Base-by-base conservation (phyloP, 1,139 yeast genomes). In the Taiozyma sp. region DNA sequence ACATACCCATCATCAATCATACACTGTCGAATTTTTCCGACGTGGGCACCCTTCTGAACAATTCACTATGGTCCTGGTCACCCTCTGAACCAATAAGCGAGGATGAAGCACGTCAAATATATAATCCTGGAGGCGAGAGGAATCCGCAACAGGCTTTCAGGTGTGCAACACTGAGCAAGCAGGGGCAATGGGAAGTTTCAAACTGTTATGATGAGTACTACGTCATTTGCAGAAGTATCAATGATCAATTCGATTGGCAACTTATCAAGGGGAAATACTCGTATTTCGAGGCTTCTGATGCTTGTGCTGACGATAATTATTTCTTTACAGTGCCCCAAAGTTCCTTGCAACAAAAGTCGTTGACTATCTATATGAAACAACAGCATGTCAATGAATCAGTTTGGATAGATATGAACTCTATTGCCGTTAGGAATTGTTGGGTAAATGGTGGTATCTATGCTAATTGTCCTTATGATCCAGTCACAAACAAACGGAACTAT, bases 381-480 rank as follows among this genome's bases (percentile, higher is more conserved):
- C 24, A 49, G 5, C 49, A 30, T 6, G 55, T 58, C 1, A 60
- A 55, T 7, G 66, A 57, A 24, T 76, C 78, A 0, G 73, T 85
- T 0, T 93, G 98, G 98, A 79, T 90, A 4, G 93, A 90, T 65
- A 60, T 90, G 56, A 93, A 93, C 64, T 89, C 93, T 32, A 75
- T 93, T 19, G 79, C 89, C 0, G 81, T 83, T 6, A 68, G 77
- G 19, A 77, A 81, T 50, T 91, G 99, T 64, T 91, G 95, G 90
- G 91, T 90, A 3, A 69, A 81, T 1, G 97, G 96, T 2, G 96
- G 97, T 0, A 82, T 91, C 0, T 76, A 79, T 54, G 85, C 95
- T 0, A 67, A 70, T 35, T 91, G 99, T 65, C 96, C 97, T 0
- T 91, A 90, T 63, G 80, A 79, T 52, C 71, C 69, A 48, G 75